Evolutionary conservation across 352 stramenopile genomes (phyloP).

Genomic region (Phytophthora kernoviae): DNA sequence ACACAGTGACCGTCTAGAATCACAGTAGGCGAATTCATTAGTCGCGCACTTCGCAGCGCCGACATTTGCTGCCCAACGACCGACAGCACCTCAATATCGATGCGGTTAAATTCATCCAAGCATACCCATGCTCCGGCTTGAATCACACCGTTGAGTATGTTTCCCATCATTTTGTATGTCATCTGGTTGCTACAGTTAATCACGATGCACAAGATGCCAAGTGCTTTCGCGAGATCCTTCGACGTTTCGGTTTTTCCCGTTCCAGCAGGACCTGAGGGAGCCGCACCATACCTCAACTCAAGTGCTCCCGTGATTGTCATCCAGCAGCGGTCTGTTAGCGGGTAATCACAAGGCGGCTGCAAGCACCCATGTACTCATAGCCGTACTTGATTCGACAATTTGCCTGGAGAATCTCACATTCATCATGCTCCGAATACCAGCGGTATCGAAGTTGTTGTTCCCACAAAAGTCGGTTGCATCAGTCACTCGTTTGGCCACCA

Average conservation of each 20-base stretch:
- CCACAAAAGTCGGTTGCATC: conserved; percentile 68
- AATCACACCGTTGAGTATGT: conserved; percentile 83
- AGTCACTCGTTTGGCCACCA: conserved; percentile 55
- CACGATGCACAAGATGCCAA: conserved; percentile 94
- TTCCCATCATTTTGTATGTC: conserved; percentile 90
- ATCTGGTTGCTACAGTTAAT: conserved; percentile 97
- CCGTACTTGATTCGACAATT: conserved; percentile 84
- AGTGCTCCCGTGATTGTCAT: conserved; percentile 93
- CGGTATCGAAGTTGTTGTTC: conserved; percentile 80
- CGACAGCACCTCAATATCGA: conserved; percentile 88
- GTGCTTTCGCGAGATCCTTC: conserved; percentile 92
- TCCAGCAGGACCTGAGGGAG: conserved; percentile 87
- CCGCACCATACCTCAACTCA: conserved; percentile 85
- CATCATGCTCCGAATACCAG: conserved; percentile 69
- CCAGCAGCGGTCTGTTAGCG: conserved; percentile 93
- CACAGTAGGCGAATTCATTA: conserved; percentile 41
- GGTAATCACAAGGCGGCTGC: conserved; percentile 92
- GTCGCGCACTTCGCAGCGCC: conserved; percentile 54
- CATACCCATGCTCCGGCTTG: conserved; percentile 85
- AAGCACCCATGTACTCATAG: conserved; percentile 94
- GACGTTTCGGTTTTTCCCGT: conserved; percentile 96
- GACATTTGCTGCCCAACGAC: conserved; percentile 90
- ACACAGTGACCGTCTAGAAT: conserved; percentile 65
- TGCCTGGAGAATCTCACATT: conserved; percentile 60
- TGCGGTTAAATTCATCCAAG: conserved; percentile 92